Evolutionary conservation across 2,329 filamentous ascomycete genomes (phyloP).

Genomic region (Alternaria panax): DNA sequence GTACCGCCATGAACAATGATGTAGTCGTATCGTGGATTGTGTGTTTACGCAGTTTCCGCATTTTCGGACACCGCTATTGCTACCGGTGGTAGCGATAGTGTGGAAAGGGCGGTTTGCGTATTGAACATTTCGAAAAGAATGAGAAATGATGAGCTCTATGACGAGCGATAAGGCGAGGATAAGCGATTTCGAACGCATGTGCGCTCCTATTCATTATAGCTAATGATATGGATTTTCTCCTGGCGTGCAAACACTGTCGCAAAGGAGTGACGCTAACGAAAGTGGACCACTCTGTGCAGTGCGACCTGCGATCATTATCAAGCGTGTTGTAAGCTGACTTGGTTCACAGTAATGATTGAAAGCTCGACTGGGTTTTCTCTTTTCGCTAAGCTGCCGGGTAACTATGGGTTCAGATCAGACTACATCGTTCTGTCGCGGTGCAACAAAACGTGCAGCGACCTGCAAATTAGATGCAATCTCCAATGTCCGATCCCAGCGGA

Average conservation of each 20-base stretch:
- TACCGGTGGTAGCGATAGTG: background rate
- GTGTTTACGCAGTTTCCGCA: background rate
- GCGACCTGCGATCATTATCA: background rate
- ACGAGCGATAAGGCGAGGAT: background rate
- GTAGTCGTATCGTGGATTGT: conserved; percentile 1
- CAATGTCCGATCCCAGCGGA: no score
- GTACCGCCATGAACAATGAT: background rate
- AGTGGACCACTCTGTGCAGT: background rate
- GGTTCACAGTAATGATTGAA: background rate
- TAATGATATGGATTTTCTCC: background rate
- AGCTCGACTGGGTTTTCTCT: background rate
- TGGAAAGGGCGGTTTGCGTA: background rate
- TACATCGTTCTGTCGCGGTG: background rate
- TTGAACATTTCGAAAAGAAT: background rate
- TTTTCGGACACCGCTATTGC: background rate
- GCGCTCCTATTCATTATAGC: background rate
- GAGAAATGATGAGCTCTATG: background rate
- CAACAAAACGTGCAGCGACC: background rate
- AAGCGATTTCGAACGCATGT: background rate
- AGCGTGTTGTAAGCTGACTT: background rate
- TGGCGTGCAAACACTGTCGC: background rate
- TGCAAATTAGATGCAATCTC: no score
- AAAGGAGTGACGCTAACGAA: background rate
- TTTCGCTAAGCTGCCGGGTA: background rate
- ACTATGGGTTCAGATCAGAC: background rate